Conservation (phyloP, 2,329 filamentous ascomycete genomes). For the Trichoderma brevicompactum region DNA sequence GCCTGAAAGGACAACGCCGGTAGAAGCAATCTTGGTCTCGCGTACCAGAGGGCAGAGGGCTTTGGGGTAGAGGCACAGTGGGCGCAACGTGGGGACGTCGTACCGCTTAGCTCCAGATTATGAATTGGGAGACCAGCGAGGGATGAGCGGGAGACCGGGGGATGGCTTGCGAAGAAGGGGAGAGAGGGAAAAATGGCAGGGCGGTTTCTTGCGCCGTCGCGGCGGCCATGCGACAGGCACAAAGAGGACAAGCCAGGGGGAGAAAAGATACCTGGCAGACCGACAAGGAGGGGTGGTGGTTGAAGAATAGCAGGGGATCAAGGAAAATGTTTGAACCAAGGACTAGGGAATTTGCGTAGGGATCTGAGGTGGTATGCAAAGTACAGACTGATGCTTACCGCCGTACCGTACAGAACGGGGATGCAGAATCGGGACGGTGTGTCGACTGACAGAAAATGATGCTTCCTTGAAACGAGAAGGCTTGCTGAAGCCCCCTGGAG, state of each 20-base stretch:
- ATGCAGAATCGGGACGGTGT: slow-evolving; percentile 17
- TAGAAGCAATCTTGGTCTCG: slow-evolving; percentile 44
- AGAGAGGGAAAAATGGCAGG: slow-evolving; percentile 27
- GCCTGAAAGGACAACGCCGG: slow-evolving; percentile 48
- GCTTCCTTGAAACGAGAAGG: slow-evolving; percentile 12
- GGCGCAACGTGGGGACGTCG: slow-evolving; percentile 37
- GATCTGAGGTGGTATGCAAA: slow-evolving; percentile 44
- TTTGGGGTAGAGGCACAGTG: slow-evolving; percentile 33
- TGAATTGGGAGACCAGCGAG: slow-evolving; percentile 27
- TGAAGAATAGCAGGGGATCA: slow-evolving; percentile 41
- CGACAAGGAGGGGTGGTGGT: slow-evolving; percentile 37
- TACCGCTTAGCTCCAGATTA: slow-evolving; percentile 38
- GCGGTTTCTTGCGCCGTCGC: slow-evolving; percentile 30
- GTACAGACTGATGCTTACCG: slow-evolving; percentile 31
- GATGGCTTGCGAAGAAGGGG: slow-evolving; percentile 24
- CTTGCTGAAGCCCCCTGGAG: neutral
- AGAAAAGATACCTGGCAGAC: slow-evolving; percentile 27
- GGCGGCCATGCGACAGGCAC: slow-evolving; percentile 25
- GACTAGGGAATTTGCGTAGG: slow-evolving; percentile 34
- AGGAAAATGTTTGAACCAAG: slow-evolving; percentile 40
- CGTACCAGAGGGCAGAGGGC: slow-evolving; percentile 36
- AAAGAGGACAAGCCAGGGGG: slow-evolving; percentile 27
- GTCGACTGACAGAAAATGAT: neutral
- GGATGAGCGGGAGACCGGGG: slow-evolving; percentile 29
- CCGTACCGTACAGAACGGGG: slow-evolving; percentile 29